Percentiles rank a stretch among this genome's conserved stretches.
Conservation (phyloP, 108 stramenopile genomes). For the Pseudonitzschia delicatissima region DNA sequence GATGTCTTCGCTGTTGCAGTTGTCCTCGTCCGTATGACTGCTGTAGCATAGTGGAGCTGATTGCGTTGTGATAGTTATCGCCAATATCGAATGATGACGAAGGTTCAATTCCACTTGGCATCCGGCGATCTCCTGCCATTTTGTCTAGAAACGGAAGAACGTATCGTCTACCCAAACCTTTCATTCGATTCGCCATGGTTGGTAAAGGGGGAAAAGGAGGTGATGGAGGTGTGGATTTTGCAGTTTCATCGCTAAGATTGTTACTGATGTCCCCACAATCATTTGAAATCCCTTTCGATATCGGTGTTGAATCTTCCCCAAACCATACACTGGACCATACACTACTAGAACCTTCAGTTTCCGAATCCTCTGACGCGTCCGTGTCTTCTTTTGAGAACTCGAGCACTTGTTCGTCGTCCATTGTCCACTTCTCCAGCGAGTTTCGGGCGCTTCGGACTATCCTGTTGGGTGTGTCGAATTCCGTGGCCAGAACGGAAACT, state of each 20-base stretch:
- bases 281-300: not conserved
- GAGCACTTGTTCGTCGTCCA: not conserved
- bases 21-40: no score
- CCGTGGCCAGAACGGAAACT: constrained; percentile 30
- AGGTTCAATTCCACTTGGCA: no score
- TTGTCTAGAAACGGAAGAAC: constrained; percentile 40
- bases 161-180: constrained; percentile 15
- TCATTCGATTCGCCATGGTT: not conserved
- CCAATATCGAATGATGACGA: no score
- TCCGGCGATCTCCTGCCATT: constrained; percentile 37
- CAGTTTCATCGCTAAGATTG: no score
- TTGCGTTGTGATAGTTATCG: no score
- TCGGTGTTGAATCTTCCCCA: not conserved
- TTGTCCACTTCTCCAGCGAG: constrained; percentile 22
- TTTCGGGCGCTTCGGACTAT: constrained; percentile 26
- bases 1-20: no score
- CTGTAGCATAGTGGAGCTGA: no score
- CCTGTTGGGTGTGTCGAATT: constrained; percentile 36
- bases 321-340: not conserved
- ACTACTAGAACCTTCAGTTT: not conserved
- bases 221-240: not conserved
- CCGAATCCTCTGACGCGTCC: not conserved
- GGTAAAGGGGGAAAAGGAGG: not conserved
- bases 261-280: not conserved
- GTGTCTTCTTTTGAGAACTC: not conserved